phyloP scores from a whole-genome alignment of 2,329 filamentous ascomycete genomes.

The Colletotrichum neosansevieriae region DNA sequence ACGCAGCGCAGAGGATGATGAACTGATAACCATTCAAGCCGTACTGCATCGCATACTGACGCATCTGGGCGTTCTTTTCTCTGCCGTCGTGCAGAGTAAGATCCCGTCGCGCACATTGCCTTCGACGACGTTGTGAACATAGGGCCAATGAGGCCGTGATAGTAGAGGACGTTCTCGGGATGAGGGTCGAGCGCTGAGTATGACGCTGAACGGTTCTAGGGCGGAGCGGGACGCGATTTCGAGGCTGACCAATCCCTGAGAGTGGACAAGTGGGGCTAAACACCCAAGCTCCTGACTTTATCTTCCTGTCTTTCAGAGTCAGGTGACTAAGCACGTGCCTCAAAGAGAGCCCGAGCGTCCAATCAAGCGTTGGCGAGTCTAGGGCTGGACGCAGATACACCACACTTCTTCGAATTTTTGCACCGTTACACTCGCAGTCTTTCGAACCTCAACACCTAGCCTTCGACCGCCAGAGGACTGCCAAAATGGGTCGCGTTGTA shows the following conservation, averaged over 20 bases:
- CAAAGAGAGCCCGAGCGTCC: conserved; percentile 28
- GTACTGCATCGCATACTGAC: conserved; percentile 1
- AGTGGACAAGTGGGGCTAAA: too few species aligned
- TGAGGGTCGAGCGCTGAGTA: conserved; percentile 38
- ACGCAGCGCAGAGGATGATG: conserved; percentile 9
- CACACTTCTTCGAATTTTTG: too few species aligned
- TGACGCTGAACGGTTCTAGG: too few species aligned
- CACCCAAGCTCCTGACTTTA: neutral
- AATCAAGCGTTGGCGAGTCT: neutral
- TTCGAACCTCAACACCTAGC: conserved; percentile 36
- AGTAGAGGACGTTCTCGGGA: conserved; percentile 19
- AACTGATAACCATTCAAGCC: neutral
- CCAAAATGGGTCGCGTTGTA: conserved; percentile 67
- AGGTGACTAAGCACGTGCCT: conserved; percentile 29
- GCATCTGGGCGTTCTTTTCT: neutral
- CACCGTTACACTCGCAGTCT: neutral
- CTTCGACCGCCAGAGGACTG: conserved; percentile 43
- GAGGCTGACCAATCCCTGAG: conserved; percentile 16
- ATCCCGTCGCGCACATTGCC: conserved; percentile 6
- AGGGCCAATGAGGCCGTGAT: conserved; percentile 1
- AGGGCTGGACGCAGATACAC: too few species aligned
- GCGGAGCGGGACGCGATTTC: conserved; percentile 32
- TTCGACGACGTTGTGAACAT: conserved; percentile 9
- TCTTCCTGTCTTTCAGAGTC: neutral
- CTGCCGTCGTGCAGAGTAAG: neutral